Evolutionary conservation across 2,329 filamentous ascomycete species (phyloP).

Genomic region (Coniosporium tulheliwenetii): DNA sequence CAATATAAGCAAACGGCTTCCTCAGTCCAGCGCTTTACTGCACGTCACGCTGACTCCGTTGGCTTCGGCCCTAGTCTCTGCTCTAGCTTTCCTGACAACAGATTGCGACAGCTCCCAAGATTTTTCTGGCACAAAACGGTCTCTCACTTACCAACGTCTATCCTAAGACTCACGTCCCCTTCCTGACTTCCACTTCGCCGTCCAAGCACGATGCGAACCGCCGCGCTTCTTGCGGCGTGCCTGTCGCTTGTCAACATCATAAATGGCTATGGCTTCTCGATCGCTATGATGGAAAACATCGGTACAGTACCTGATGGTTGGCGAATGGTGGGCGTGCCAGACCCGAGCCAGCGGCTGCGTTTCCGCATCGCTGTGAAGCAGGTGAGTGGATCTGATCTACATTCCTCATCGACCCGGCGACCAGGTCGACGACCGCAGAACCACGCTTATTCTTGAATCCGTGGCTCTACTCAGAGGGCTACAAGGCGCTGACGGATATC

Average conservation of each 20-base stretch:
- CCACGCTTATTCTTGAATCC: constrained; percentile 36
- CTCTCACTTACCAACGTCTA: too few species aligned
- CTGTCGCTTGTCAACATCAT: neutral
- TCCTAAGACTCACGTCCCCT: too few species aligned
- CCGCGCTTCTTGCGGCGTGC: neutral
- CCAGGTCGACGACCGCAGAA: neutral
- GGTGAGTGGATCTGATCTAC: constrained; percentile 5
- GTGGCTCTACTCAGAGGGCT: constrained; percentile 37
- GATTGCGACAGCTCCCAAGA: too few species aligned
- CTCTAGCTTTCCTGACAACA: too few species aligned
- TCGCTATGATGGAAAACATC: constrained; percentile 15
- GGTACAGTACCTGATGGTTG: constrained; percentile 18
- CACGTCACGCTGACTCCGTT: too few species aligned
- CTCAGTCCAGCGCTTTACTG: too few species aligned
- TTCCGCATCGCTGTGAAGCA: constrained; percentile 23
- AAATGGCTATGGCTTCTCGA: constrained; percentile 11
- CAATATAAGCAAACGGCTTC: too few species aligned
- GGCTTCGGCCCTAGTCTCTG: too few species aligned
- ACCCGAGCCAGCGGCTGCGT: constrained; percentile 15
- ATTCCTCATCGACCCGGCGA: neutral
- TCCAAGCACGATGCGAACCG: neutral
- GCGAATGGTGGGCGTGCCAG: constrained; percentile 16
- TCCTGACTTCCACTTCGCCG: too few species aligned
- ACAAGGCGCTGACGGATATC: constrained; percentile 33
- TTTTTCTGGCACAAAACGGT: too few species aligned